Evolutionary conservation across 2,329 filamentous ascomycete genomes (phyloP).

Genomic region (Didymella segeticola): DNA sequence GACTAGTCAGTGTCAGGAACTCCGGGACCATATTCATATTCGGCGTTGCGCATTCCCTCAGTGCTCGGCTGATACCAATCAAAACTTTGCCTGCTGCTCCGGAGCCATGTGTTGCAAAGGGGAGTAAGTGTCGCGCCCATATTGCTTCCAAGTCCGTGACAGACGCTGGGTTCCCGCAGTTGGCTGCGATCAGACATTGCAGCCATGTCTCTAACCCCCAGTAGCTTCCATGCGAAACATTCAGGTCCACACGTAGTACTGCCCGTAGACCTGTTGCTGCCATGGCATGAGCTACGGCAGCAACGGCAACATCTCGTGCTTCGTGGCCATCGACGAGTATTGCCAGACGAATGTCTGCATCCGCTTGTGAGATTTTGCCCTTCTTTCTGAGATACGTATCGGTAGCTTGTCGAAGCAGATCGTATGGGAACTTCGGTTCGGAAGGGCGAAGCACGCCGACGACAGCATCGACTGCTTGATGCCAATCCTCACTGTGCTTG

Average conservation of each 20-base stretch:
- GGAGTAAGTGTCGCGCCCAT: conserved; percentile 35
- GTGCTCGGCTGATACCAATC: conserved; percentile 28
- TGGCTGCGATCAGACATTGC: conserved; percentile 39
- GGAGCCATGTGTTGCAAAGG: conserved; percentile 32
- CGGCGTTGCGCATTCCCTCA: conserved; percentile 20
- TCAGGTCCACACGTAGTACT: conserved; percentile 32
- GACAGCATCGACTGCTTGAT: conserved; percentile 32
- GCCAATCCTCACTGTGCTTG: conserved; percentile 41
- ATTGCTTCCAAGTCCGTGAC: conserved; percentile 36
- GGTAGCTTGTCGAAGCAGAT: conserved; percentile 30
- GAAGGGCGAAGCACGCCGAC: conserved; percentile 33
- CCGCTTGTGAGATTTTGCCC: conserved; percentile 33
- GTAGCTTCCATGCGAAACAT: conserved; percentile 36
- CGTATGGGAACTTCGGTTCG: conserved; percentile 34
- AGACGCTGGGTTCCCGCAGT: conserved; percentile 30
- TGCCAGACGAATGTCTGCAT: conserved; percentile 30
- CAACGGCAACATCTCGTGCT: conserved; percentile 38
- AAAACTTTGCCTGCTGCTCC: conserved; percentile 34
- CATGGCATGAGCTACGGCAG: conserved; percentile 40
- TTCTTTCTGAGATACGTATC: conserved; percentile 43
- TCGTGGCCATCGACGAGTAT: conserved; percentile 30
- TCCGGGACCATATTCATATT: conserved; percentile 31
- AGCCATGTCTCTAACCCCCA: conserved; percentile 39
- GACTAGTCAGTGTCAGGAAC: conserved; percentile 28
- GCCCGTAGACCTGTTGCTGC: conserved; percentile 30